Percentiles rank a stretch among this genome's conserved stretches.
phyloP scores from a whole-genome alignment of 1,284 basidiomycete species.

The Leccinum discolor region DNA sequence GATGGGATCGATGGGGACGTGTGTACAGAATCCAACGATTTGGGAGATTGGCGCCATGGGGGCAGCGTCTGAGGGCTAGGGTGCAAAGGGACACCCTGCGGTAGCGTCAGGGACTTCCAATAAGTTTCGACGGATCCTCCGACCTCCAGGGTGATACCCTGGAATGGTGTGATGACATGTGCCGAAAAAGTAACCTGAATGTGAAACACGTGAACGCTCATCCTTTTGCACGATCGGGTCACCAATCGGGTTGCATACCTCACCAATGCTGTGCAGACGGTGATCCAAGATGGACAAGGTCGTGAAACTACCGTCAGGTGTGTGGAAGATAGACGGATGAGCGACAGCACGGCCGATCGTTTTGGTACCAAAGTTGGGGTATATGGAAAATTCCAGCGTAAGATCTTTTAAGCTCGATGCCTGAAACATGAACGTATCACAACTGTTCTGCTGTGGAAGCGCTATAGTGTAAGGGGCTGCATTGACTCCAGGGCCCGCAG shows the following conservation, averaged over 20 bases:
- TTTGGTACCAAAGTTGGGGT: constrained; percentile 98
- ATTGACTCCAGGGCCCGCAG: constrained; percentile 73
- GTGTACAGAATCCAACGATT: constrained; percentile 51
- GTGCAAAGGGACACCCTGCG: constrained; percentile 41
- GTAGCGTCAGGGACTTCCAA: constrained; percentile 88
- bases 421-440: constrained; percentile 91
- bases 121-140: constrained; percentile 96
- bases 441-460: constrained; percentile 80
- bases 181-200: constrained; percentile 85
- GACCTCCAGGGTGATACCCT: constrained; percentile 93
- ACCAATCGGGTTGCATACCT: constrained; percentile 48
- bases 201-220: constrained; percentile 16
- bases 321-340: constrained; percentile 73
- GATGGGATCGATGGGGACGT: constrained; percentile 67
- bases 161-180: constrained; percentile 88
- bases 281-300: constrained; percentile 87
- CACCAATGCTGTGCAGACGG: constrained; percentile 92
- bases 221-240: constrained; percentile 3
- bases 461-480: constrained; percentile 89
- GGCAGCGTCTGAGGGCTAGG: constrained; percentile 26
- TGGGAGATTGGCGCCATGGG: constrained; percentile 36
- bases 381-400: constrained; percentile 91
- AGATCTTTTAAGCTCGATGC: constrained; percentile 67
- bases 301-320: constrained; percentile 50
- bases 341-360: constrained; percentile 94